Base-by-base conservation (phyloP, 345 rosid genomes). In the Eucalyptus regnans region DNA sequence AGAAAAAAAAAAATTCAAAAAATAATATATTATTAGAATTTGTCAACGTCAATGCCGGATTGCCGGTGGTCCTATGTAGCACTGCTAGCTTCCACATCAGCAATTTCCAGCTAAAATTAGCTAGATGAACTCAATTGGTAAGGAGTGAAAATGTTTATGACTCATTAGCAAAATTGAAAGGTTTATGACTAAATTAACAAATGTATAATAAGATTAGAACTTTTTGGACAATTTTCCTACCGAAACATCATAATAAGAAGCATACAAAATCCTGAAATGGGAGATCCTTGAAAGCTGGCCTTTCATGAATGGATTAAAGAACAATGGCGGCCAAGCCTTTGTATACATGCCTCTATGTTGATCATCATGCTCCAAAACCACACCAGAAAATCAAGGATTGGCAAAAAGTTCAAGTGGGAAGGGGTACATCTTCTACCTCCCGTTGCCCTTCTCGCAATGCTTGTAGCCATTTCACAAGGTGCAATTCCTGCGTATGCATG, bases 51-150 rank as follows among this genome's bases (percentile, higher is more conserved):
- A 50, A 50, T 0, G 1, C 18, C 52, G 17, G 6, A 50, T 14
- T 0, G 1, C 18, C 52, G 18, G 6, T 50, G 18, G 7, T 50
- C 18, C 7, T 50, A 50, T 50, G 17, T 15, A 50, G 18, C 18
- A 50, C 18, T 0, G 2, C 3, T 15, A 0, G 52, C 52, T 50
- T 50, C 18, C 3, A 50, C 3, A 1, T 50, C 18, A 15, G 0
- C 15, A 50, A 50, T 50, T 50, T 50, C 3, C 7, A 0, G 3
- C 7, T 50, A 50, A 50, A 50, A 15, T 50, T 50, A 50, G 52
- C 52, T 50, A 0, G 16, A 50, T 50, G 7, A 50, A 50, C 52
- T 50, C 17, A 1, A 50, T 50, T 50, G 18, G 18, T 50, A 50
- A 50, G 1, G 3, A 50, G 18, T 50, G 18, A 50, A 15, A 50